Conservation (phyloP, 495 filamentous ascomycete genomes). For the Penicillium parvum region DNA sequence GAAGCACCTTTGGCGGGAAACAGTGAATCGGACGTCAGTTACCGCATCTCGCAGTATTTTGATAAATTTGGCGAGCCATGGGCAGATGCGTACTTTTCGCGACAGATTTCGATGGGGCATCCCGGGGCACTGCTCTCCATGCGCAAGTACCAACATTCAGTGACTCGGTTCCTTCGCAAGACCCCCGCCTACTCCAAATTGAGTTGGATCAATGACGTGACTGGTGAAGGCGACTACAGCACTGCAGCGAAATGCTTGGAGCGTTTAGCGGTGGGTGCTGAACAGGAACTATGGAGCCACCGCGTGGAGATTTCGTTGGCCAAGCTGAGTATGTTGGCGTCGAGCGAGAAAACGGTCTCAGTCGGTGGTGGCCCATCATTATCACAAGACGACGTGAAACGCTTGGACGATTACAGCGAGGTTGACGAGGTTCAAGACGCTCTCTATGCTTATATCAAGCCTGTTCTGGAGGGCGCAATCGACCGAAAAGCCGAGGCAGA, state of each 20-base stretch:
- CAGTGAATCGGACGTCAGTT: conserved; percentile 31
- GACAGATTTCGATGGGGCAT: conserved; percentile 60
- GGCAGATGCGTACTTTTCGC: conserved; percentile 75
- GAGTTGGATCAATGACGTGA: conserved; percentile 92
- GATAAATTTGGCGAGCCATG: conserved; percentile 68
- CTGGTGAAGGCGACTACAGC: conserved; percentile 64
- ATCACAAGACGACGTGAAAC: conserved; percentile 32
- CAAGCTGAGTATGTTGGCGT: conserved; percentile 73
- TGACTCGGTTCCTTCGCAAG: conserved; percentile 71
- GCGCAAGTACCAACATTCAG: conserved; percentile 58
- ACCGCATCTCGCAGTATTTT: conserved; percentile 59
- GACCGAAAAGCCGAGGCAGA: conserved; percentile 74
- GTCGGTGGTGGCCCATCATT: conserved; percentile 16
- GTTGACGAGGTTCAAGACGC: conserved; percentile 69
- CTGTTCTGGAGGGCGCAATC: conserved; percentile 59
- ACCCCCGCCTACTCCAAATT: conserved; percentile 66
- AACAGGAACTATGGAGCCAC: conserved; percentile 79
- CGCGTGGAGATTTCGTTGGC: conserved; percentile 86
- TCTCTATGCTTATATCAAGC: conserved; percentile 57
- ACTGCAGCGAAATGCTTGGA: conserved; percentile 64
- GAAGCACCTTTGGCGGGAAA: conserved; percentile 11
- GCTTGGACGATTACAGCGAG: conserved; percentile 56
- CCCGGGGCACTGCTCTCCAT: conserved; percentile 61
- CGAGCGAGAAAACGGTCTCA: conserved; percentile 31
- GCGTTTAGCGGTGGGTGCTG: conserved; percentile 57